These are phyloP conservation scores for Bocquillonia castaneifolia DNA, from an alignment of 441 rosid species.

Conservation along the genomic window DNA sequence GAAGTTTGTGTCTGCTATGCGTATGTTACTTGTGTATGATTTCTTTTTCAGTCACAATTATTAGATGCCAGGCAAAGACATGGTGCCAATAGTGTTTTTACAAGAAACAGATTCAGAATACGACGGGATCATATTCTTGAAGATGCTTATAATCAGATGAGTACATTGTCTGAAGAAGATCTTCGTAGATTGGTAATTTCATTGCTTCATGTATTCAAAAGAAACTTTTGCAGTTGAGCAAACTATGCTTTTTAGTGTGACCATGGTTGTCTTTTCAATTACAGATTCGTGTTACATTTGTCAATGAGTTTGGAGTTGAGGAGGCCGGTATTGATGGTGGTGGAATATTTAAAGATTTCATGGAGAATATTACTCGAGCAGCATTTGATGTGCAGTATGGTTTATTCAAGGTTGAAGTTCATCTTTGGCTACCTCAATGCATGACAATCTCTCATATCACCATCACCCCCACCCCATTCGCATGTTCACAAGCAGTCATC, in stretches of 20 bases:
- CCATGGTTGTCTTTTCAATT: conserved; percentile 25
- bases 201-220: conserved; percentile 17
- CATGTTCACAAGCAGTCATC: neutral
- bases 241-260: conserved; percentile 15
- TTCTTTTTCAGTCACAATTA: conserved; percentile 65
- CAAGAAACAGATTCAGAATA: conserved; percentile 85
- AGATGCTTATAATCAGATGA: conserved; percentile 98
- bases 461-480: neutral
- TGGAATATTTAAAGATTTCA: conserved; percentile 98
- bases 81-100: conserved; percentile 67
- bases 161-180: conserved; percentile 89
- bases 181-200: conserved; percentile 78
- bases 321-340: conserved; percentile 99
- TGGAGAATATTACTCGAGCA: conserved; percentile 96
- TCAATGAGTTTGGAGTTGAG: conserved; percentile 98
- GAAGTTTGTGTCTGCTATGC: conserved; percentile 1
- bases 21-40: conserved; percentile 15
- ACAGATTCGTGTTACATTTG: conserved; percentile 95
- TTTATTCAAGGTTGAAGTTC: conserved; percentile 71
- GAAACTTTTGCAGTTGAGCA: neutral
- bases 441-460: neutral
- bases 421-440: neutral
- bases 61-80: conserved; percentile 63
- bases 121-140: conserved; percentile 92
- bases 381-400: conserved; percentile 99